Evolutionary conservation across 2,329 filamentous ascomycete species (phyloP), one percentile per base, ranked within the genome.

Genomic region (Onygena corvina): DNA sequence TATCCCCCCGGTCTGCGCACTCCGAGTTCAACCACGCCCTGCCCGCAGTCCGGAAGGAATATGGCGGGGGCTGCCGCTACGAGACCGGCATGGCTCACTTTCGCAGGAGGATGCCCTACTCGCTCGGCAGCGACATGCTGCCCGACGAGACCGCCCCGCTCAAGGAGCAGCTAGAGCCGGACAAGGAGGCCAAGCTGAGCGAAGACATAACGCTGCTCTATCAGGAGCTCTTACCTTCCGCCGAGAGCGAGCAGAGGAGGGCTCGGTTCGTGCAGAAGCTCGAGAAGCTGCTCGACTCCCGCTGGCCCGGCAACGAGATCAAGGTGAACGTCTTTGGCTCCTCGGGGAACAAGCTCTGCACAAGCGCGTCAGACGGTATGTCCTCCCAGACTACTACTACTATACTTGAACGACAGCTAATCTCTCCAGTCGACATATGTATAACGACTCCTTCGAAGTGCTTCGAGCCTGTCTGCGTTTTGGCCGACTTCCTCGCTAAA

Each of bases 261-360:
- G 73, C 76, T 55, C 80, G 77, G 59, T 78, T 98, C 58, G 80
- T 95, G n/a, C 72, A 75, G 56, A 98, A 96, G 69, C 70, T 98
- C 60, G 85, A 94, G 67, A 82, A 77, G 57, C 79, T 96, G 34
- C 80, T 98, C 63, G 92, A 93, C 60, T 77, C 85, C 5, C 81
- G 93, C 62, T 98, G 90, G 86, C 92, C 92, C 1, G 87, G 85
- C 1, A 83, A 87, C 60, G 77, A 93, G 53, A 95, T 95, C 61
- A 81, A 79, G 57, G 92, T 95, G 30, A 83, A 92, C 64, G 80
- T 96, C 12, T 98, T 98, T 75, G 92, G 92, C n/a, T 96, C 92
- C 3, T 96, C 92, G 3, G 92, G 92, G 44, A 98, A 98, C 66
- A 71, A 92, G 64, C 72, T 98, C 50, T 95, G 88, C 67, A 94